Evolutionary conservation across 2,329 filamentous ascomycete species (phyloP), one percentile per base, ranked within the genome.

Genomic region (Teratosphaeria pseudoeucalypti): DNA sequence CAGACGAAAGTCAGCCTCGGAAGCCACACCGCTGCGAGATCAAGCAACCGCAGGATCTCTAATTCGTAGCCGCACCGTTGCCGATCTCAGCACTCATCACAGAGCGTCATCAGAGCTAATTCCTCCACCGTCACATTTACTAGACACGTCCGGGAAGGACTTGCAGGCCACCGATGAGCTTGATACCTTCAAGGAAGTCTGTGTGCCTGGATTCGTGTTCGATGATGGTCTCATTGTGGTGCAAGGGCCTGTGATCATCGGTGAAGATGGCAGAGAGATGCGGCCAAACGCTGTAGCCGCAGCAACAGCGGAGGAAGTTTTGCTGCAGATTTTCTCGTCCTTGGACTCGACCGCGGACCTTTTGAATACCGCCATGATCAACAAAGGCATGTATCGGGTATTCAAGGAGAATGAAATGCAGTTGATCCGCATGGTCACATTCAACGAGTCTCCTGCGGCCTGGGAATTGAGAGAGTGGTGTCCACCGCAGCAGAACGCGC

Each of bases 391-490:
- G 70, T 83, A 83, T 65, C 74, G 74, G 3, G 77, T 82, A 0
- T 85, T 82, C 71, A 83, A 84, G 67, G 72, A 75, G 23, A 75
- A 84, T 64, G 82, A 85, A 64, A 72, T 85, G 54, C 68, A 74
- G 0, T 72, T 85, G 2, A 77, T 85, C 58, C 80, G 79, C 56
- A 72, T 71, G 6, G 76, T 81, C 0, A 67, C 83, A 3, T 77
- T 74, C 57, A 79, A 77, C 54, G 78, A 80, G 73, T 85, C 81
- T 1, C 77, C 82, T 6, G 76, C 83, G 1, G 82, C 82, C 0
- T 85, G 81, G 81, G 83, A 86, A 64, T 73, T 82, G 55, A 78
- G 82, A 14, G 81, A 85, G 64, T 81, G 83, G 70, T 79, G 78
- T 55, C 79, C 79, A 37, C 81, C 81, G 1, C 78, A 77, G 65